Evolutionary conservation across 495 filamentous ascomycete species (phyloP).

Genomic region (Lasiosphaeria miniovina): DNA sequence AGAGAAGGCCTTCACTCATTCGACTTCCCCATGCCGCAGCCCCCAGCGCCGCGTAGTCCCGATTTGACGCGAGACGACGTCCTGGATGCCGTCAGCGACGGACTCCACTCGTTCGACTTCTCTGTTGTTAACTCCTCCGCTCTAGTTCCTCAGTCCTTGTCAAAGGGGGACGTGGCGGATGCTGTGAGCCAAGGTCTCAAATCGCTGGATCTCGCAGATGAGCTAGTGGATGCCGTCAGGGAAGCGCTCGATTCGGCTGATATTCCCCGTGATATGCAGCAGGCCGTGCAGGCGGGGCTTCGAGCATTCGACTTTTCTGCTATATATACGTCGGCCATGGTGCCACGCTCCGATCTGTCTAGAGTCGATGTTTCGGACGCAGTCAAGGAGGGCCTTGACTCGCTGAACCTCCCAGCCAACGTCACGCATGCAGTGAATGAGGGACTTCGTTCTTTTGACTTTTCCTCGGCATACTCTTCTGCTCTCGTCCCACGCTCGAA

Average conservation of each 20-base stretch:
- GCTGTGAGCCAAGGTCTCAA: conserved; percentile 29
- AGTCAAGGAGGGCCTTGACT: conserved; percentile 29
- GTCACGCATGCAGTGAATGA: conserved; percentile 20
- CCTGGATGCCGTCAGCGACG: conserved; percentile 43
- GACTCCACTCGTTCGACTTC: conserved; percentile 43
- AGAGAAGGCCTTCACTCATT: conserved; percentile 49
- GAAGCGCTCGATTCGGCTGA: conserved; percentile 23
- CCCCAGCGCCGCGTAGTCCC: conserved; percentile 12
- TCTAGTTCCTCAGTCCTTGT: conserved; percentile 20
- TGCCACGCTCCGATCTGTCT: conserved; percentile 26
- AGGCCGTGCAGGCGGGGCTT: conserved; percentile 20
- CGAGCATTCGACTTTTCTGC: conserved; percentile 26
- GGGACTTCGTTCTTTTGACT: conserved; percentile 22
- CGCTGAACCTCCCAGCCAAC: conserved; percentile 19
- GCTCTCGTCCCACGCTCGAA: conserved; percentile 19
- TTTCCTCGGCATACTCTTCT: conserved; percentile 16
- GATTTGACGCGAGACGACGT: conserved; percentile 38
- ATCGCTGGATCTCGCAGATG: conserved; percentile 22
- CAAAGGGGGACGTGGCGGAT: conserved; percentile 27
- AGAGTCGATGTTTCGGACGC: conserved; percentile 29
- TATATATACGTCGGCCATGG: conserved; percentile 15
- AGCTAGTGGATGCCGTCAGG: conserved; percentile 27
- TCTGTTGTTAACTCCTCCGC: conserved; percentile 21
- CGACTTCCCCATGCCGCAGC: conserved; percentile 38
- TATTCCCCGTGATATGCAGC: conserved; percentile 13